A percentile compares a stretch with the other conserved stretches of the same genome.
These are phyloP conservation scores for Colletotrichum tamarilloi DNA, from an alignment of 2,329 filamentous ascomycete genomes.

Conservation along the genomic window DNA sequence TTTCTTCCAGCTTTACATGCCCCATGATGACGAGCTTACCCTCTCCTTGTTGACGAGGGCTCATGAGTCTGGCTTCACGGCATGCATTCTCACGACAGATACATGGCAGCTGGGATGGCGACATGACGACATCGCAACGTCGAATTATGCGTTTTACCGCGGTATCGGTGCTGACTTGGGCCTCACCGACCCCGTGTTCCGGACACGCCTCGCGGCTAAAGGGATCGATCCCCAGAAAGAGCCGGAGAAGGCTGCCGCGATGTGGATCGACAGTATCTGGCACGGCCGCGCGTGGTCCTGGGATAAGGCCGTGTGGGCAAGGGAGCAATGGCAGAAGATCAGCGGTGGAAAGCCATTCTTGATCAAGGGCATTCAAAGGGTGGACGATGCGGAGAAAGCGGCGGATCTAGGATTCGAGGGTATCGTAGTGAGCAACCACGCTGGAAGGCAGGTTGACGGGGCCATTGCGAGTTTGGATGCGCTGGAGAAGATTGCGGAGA, in stretches of 20 bases:
- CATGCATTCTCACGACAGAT: conserved; percentile 70
- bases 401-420: conserved; percentile 69
- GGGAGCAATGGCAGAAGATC: conserved; percentile 68
- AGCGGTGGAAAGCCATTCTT: conserved; percentile 69
- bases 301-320: conserved; percentile 72
- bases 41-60: conserved; percentile 67
- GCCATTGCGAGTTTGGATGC: conserved; percentile 62
- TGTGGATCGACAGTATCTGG: conserved; percentile 74
- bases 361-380: conserved; percentile 72
- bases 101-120: conserved; percentile 74
- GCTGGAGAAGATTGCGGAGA: conserved; percentile 56
- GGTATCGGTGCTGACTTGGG: conserved; percentile 69
- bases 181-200: conserved; percentile 69
- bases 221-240: conserved; percentile 58
- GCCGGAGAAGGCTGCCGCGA: conserved; percentile 64
- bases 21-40: conserved; percentile 70
- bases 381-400: conserved; percentile 66
- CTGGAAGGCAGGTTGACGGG: conserved; percentile 59
- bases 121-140: conserved; percentile 65
- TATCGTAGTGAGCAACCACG: conserved; percentile 71
- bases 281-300: conserved; percentile 72
- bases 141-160: conserved; percentile 73
- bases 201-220: conserved; percentile 58
- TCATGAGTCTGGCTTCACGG: conserved; percentile 64
- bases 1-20: conserved; percentile 74